Evolutionary conservation across 305 asterid genomes (phyloP).

Genomic region (Galium porrigens): DNA sequence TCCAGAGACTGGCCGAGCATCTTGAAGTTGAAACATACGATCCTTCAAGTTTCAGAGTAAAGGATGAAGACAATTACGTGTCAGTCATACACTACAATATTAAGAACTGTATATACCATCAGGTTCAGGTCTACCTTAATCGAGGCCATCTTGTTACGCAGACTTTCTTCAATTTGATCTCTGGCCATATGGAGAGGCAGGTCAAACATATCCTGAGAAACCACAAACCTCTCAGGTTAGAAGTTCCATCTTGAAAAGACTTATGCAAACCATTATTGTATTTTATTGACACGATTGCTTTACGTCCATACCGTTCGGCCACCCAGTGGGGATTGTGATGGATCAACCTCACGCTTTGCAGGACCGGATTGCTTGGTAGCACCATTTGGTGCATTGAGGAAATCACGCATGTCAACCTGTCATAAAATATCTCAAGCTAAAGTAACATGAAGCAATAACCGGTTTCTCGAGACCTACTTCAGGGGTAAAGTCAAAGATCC

Average conservation of each 20-base stretch:
- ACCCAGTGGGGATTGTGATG: slow-evolving; percentile 70
- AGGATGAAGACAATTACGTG: neutral
- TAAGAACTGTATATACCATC: neutral
- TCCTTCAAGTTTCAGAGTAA: slow-evolving; percentile 41
- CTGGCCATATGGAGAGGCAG: slow-evolving; percentile 44
- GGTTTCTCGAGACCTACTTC: neutral
- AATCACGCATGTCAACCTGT: slow-evolving; percentile 83
- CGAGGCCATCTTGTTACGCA: slow-evolving; percentile 39
- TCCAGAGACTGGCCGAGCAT: slow-evolving; percentile 66
- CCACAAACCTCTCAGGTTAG: slow-evolving; percentile 6
- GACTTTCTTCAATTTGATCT: slow-evolving; percentile 43
- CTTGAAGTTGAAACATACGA: slow-evolving; percentile 89
- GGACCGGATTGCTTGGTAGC: slow-evolving; percentile 46
- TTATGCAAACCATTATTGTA: neutral
- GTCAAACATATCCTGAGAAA: slow-evolving; percentile 42
- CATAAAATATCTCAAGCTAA: slow-evolving; percentile 6
- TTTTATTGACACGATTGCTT: slow-evolving; percentile 4
- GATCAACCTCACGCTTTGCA: slow-evolving; percentile 45
- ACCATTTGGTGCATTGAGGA: slow-evolving; percentile 76
- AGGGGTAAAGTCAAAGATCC: neutral
- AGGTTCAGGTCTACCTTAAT: slow-evolving; percentile 26
- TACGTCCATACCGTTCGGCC: slow-evolving; percentile 61
- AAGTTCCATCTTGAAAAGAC: slow-evolving; percentile 14
- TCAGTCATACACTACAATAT: neutral
- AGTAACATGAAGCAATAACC: neutral